phyloP scores from a whole-genome alignment of 176 grass and related monocot species.

The sorghum (Sorghum bicolor) region Sorghum_bicolor_NCBIv3 NC_012873.2:6005001-6005500 shows the following conservation, averaged over 20 bases:
- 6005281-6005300: background rate
- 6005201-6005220: background rate
- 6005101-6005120: background rate
- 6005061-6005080: no score
- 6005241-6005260: background rate
- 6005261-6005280: background rate
- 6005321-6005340: background rate
- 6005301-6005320: background rate
- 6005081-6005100: no score
- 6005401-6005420: no score
- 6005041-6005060: background rate
- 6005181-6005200: background rate
- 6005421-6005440: no score
- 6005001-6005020: no score
- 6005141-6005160: background rate
- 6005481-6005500: no score
- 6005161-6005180: background rate
- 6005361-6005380: no score
- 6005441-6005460: no score
- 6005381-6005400: no score
- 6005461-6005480: no score
- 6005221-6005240: background rate
- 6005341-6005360: background rate
- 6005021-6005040: no score
- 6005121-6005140: background rate